Conservation (phyloP, 2,329 filamentous ascomycete species). For the Aspergillus brunneoviolaceus region DNA sequence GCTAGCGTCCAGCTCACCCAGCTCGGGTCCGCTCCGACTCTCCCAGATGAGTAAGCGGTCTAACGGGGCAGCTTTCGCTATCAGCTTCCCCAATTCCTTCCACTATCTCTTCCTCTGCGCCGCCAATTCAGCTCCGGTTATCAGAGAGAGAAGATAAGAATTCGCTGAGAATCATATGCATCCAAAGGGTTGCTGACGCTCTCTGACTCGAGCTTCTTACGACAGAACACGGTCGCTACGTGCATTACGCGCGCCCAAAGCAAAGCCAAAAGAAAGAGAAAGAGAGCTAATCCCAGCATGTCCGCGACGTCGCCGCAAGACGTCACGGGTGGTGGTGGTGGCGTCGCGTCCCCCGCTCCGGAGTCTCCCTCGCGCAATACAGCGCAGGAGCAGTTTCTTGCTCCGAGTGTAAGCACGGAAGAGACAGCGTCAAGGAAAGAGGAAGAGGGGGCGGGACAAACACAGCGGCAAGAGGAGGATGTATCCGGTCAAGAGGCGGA, state of each 20-base stretch:
- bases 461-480: not conserved
- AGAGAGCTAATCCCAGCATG: constrained; percentile 17
- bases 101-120: not conserved
- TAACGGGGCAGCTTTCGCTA: not conserved
- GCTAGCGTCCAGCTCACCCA: not conserved
- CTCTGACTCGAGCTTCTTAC: not conserved
- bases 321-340: not conserved
- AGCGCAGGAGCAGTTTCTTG: not conserved
- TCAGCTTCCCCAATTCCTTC: not conserved
- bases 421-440: constrained; percentile 45
- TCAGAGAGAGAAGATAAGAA: not conserved
- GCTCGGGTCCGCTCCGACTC: not conserved
- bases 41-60: not conserved
- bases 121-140: not conserved
- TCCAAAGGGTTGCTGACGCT: not conserved
- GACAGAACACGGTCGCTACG: not conserved
- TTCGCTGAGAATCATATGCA: not conserved
- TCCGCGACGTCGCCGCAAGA: constrained; percentile 10
- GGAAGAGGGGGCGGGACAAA: not conserved
- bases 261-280: not conserved
- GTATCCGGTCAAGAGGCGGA: constrained; percentile 31
- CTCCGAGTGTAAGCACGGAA: not conserved
- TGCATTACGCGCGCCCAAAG: not conserved
- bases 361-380: not conserved
- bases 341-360: not conserved